Conservation (phyloP, 2,329 filamentous ascomycete species). For the Sporothrix brunneoviolacea region DNA sequence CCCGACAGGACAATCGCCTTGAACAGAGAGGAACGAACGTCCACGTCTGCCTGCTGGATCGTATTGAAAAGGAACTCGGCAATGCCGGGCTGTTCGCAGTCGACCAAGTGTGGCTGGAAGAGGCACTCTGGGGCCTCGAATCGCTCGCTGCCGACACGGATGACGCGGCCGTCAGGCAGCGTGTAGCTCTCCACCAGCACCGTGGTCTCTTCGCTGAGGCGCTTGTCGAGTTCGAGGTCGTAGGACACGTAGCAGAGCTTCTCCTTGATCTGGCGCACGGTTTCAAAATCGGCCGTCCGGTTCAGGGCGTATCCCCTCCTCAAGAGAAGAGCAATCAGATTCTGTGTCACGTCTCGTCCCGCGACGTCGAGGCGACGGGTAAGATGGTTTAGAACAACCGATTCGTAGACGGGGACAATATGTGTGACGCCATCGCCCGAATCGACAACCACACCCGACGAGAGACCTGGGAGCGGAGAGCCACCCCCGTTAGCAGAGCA, state of each 20-base stretch:
- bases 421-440: slow-evolving; percentile 97
- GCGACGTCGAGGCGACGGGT: slow-evolving; percentile 91
- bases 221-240: slow-evolving; percentile 92
- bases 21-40: slow-evolving; percentile 88
- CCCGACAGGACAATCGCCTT: slow-evolving; percentile 96
- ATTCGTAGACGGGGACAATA: slow-evolving; percentile 97
- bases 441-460: slow-evolving; percentile 95
- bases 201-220: slow-evolving; percentile 93
- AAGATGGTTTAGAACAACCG: slow-evolving; percentile 93
- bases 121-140: slow-evolving; percentile 98
- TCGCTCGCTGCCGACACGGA: slow-evolving; percentile 90
- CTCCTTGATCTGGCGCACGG: slow-evolving; percentile 98
- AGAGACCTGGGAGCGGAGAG: slow-evolving; percentile 56
- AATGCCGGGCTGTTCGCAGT: slow-evolving; percentile 94
- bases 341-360: slow-evolving; percentile 94
- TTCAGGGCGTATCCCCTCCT: slow-evolving; percentile 95
- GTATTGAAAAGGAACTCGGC: slow-evolving; percentile 98
- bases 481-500: background rate
- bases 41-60: slow-evolving; percentile 91
- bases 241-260: slow-evolving; percentile 99
- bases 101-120: slow-evolving; percentile 96
- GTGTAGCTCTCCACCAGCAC: slow-evolving; percentile 97
- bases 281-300: slow-evolving; percentile 97
- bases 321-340: slow-evolving; percentile 89
- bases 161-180: slow-evolving; percentile 89